Evolutionary conservation across 805 yeast genomes (phyloP), one percentile per base, ranked within the genome.

Genomic region (Candida sonorensis): DNA sequence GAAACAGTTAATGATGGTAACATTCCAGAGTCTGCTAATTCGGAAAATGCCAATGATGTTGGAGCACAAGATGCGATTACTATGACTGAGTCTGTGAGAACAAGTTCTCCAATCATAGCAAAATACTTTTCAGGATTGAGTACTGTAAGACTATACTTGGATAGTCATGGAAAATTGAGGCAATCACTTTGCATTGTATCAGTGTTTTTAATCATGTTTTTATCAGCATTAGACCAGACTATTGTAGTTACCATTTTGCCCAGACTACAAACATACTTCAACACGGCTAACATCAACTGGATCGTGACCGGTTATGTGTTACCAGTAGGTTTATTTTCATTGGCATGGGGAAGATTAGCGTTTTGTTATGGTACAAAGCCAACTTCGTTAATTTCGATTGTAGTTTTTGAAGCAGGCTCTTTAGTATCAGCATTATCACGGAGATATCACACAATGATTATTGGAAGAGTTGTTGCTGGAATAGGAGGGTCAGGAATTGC

Each of bases 401-500:
- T 66, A 2, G 44, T 80, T 2, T 79, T 80, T 47, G 77, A 75
- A 46, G 51, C 67, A 2, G 87, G 88, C 1, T 77, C 84, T 0
- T 59, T 78, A 32, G 55, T 79, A 4, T 59, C 73, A 30, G 88
- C 83, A 1, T 40, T 71, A 2, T 58, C 86, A 1, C 48, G 44
- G 12, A 62, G 65, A 21, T 75, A 80, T 73, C 58, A 64, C 30
- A 67, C 71, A 62, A 52, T 82, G 33, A 74, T 81, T 33, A 81
- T 76, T 3, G 90, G 87, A 1, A 66, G 94, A 47, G 81, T 76
- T 3, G 58, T 81, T 13, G 74, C 77, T 31, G 92, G 90, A 30
- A 48, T 74, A 24, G 90, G 90, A n/a, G 85, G 80, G 5, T 81
- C 84, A 23, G 83, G 81, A n/a, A 68, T 79, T 26, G 74, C 71